Conservation (phyloP, 2,329 filamentous ascomycete genomes). For the Xylariomycetidae sp. region DNA sequence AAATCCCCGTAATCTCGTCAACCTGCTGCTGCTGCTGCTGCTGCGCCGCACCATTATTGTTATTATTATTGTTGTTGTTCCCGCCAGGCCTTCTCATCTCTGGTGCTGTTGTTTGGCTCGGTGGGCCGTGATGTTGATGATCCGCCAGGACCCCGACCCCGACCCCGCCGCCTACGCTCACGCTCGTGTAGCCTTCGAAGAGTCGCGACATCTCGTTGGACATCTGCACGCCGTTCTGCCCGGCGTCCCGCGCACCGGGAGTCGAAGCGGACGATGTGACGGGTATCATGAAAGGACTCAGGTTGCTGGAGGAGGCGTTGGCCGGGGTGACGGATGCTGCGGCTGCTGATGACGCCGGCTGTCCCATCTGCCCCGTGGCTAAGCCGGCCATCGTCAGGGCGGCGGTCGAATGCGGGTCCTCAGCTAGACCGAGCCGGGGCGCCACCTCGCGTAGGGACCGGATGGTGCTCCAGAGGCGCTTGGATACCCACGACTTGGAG, state of each 20-base stretch:
- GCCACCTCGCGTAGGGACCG: constrained; percentile 67
- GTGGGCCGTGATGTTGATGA: not conserved
- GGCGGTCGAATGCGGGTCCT: constrained; percentile 46
- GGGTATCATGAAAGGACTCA: constrained; percentile 10
- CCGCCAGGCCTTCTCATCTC: not conserved
- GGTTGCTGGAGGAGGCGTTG: constrained; percentile 9
- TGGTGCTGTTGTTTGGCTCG: not conserved
- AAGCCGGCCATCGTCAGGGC: constrained; percentile 53
- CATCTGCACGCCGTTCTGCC: constrained; percentile 43
- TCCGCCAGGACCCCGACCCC: not conserved
- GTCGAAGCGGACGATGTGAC: constrained; percentile 9
- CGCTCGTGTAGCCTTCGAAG: constrained; percentile 35
- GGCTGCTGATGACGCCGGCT: not conserved
- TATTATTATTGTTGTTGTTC: not conserved
- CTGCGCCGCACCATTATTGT: too few species aligned
- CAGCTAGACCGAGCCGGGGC: constrained; percentile 60
- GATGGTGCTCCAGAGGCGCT: constrained; percentile 70
- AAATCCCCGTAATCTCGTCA: too few species aligned
- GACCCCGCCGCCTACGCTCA: constrained; percentile 9
- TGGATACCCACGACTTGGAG: constrained; percentile 65
- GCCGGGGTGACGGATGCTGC: not conserved
- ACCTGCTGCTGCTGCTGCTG: too few species aligned
- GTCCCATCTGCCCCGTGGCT: constrained; percentile 34
- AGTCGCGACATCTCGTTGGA: constrained; percentile 51
- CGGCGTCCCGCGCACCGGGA: constrained; percentile 6